Conservation (phyloP, 2,329 filamentous ascomycete genomes). For the Ophiocordyceps unilateralis region DNA sequence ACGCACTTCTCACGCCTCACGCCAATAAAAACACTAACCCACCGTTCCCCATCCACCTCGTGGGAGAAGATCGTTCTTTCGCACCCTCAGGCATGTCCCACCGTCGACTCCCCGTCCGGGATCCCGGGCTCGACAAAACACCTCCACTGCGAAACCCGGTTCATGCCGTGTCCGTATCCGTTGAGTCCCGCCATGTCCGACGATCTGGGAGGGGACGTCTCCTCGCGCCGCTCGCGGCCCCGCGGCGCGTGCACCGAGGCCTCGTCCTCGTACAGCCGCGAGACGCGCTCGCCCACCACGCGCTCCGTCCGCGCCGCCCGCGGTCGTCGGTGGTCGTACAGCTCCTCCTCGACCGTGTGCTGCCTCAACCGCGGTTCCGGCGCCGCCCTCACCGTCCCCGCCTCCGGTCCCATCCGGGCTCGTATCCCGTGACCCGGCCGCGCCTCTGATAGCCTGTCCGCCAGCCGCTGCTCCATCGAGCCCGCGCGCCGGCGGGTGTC, state of each 20-base stretch:
- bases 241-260: slow-evolving; percentile 11
- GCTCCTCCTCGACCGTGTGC: slow-evolving; percentile 21
- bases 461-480: slow-evolving; percentile 32
- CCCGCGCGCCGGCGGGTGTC: slow-evolving; percentile 23
- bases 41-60: neutral
- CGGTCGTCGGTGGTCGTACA: slow-evolving; percentile 13
- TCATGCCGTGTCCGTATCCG: slow-evolving; percentile 23
- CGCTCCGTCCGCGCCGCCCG: slow-evolving; percentile 13
- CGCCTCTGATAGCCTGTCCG: slow-evolving; percentile 30
- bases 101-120: slow-evolving; percentile 14
- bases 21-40: too few relatives aligned
- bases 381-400: slow-evolving; percentile 7
- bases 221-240: slow-evolving; percentile 10
- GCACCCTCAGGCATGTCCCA: neutral
- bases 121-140: slow-evolving; percentile 27
- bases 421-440: slow-evolving; percentile 10
- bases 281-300: slow-evolving; percentile 10
- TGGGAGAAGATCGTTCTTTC: neutral
- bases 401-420: slow-evolving; percentile 15
- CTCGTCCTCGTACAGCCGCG: slow-evolving; percentile 16
- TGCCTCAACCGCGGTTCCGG: slow-evolving; percentile 11
- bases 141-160: slow-evolving; percentile 31
- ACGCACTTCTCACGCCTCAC: too few relatives aligned
- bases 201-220: slow-evolving; percentile 16
- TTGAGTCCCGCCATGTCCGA: slow-evolving; percentile 31